These are phyloP conservation scores for Neostapfia colusana DNA, from an alignment of 176 grass and related monocot species.

Conservation along the genomic window DNA sequence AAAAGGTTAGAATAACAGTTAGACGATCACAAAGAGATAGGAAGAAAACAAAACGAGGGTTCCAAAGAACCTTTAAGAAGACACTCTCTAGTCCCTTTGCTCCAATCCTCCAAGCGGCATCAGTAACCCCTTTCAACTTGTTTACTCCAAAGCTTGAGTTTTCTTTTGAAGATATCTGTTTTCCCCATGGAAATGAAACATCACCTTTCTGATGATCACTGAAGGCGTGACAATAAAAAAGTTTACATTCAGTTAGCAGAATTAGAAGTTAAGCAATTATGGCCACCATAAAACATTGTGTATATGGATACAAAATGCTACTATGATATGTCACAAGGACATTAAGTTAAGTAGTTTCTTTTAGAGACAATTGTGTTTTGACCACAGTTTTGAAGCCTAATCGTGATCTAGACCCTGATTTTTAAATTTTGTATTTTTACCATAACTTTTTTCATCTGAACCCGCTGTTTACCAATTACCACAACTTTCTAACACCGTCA, in stretches of 20 bases:
- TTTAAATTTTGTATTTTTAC: too few species aligned
- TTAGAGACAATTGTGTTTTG: too few species aligned
- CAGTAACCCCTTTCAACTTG: conserved; percentile 65
- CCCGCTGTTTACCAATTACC: too few species aligned
- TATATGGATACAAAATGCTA: not conserved
- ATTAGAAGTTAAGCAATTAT: conserved; percentile 13
- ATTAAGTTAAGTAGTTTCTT: not conserved
- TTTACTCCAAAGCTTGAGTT: conserved; percentile 62
- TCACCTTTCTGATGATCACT: conserved; percentile 39
- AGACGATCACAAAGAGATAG: conserved; percentile 5
- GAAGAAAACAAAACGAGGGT: not conserved
- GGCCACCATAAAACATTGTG: conserved; percentile 20
- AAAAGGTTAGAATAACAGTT: conserved; percentile 33
- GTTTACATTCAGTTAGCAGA: conserved; percentile 19
- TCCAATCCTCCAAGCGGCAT: conserved; percentile 67
- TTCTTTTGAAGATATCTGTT: conserved; percentile 49
- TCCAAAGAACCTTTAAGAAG: conserved; percentile 71
- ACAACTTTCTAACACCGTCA: too few species aligned
- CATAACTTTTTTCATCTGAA: too few species aligned
- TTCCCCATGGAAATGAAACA: conserved; percentile 62
- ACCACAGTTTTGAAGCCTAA: too few species aligned
- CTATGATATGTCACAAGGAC: not conserved
- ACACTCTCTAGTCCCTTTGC: conserved; percentile 69
- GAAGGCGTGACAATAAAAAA: not conserved
- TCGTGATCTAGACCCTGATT: too few species aligned